These are phyloP conservation scores for Antarctomyces pellizariae DNA, from an alignment of 495 filamentous ascomycete species.

Conservation along the genomic window DNA sequence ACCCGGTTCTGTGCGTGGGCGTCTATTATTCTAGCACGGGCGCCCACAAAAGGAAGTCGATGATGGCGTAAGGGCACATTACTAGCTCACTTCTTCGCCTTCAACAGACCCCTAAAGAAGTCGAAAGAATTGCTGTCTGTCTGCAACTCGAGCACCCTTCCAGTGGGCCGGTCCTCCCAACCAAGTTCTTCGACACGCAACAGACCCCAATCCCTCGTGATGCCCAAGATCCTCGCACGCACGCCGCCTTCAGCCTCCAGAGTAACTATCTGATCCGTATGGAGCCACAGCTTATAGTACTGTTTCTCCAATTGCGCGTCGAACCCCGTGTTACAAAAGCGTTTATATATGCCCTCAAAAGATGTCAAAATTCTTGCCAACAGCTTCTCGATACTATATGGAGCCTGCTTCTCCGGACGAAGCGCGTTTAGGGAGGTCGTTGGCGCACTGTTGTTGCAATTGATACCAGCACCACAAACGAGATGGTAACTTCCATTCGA, in stretches of 20 bases:
- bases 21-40: slow-evolving; percentile 30
- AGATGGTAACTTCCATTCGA: slow-evolving; percentile 56
- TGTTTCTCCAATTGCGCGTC: slow-evolving; percentile 40
- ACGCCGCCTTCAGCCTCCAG: slow-evolving; percentile 64
- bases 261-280: slow-evolving; percentile 72
- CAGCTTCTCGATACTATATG: slow-evolving; percentile 56
- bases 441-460: slow-evolving; percentile 64
- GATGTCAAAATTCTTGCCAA: slow-evolving; percentile 59
- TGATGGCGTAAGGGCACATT: slow-evolving; percentile 23
- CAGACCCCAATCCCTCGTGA: slow-evolving; percentile 73
- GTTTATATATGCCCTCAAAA: slow-evolving; percentile 55
- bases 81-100: slow-evolving; percentile 51
- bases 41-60: slow-evolving; percentile 23
- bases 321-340: slow-evolving; percentile 53
- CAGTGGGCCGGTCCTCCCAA: slow-evolving; percentile 46
- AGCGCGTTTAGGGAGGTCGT: slow-evolving; percentile 71
- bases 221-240: slow-evolving; percentile 63
- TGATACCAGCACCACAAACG: slow-evolving; percentile 75
- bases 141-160: slow-evolving; percentile 62
- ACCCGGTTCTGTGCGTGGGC: slow-evolving; percentile 21
- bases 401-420: slow-evolving; percentile 24
- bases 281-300: slow-evolving; percentile 82
- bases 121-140: slow-evolving; percentile 98
- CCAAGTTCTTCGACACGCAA: slow-evolving; percentile 63
- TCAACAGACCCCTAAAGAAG: slow-evolving; percentile 78